phyloP scores from a whole-genome alignment of 2,329 filamentous ascomycete genomes.

The Colletotrichum simmondsii region DNA sequence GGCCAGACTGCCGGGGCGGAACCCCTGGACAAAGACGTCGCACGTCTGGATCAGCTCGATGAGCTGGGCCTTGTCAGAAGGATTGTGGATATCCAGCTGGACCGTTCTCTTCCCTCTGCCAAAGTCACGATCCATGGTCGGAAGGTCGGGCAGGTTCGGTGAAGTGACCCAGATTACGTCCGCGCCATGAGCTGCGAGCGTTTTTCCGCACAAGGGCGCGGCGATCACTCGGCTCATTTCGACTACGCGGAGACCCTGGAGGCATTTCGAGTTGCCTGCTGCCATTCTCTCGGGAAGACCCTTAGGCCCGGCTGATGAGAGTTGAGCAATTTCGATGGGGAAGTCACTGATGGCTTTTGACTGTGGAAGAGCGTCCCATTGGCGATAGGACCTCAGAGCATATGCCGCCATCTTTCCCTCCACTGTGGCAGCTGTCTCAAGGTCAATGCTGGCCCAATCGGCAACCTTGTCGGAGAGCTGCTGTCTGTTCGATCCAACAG shows the following conservation, averaged over 20 bases:
- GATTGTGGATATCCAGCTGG: constrained; percentile 41
- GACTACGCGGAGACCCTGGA: constrained; percentile 44
- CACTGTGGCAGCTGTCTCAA: constrained; percentile 57
- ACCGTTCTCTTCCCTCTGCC: constrained; percentile 47
- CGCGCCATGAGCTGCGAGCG: constrained; percentile 46
- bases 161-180: constrained; percentile 47
- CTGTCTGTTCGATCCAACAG: constrained; percentile 41
- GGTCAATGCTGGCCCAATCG: constrained; percentile 55
- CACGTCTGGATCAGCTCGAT: constrained; percentile 44
- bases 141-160: constrained; percentile 43
- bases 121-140: constrained; percentile 45
- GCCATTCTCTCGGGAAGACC: constrained; percentile 42
- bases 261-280: constrained; percentile 47
- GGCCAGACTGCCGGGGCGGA: constrained; percentile 58
- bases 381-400: constrained; percentile 57
- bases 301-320: constrained; percentile 36
- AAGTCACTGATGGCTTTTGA: constrained; percentile 53
- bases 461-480: not conserved
- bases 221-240: constrained; percentile 49
- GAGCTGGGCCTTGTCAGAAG: constrained; percentile 40
- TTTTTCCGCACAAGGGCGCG: constrained; percentile 45
- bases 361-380: constrained; percentile 64
- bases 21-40: constrained; percentile 58
- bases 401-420: constrained; percentile 55
- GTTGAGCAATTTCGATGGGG: constrained; percentile 55